Percentiles rank a stretch among this genome's conserved stretches.
Evolutionary conservation across 2,329 filamentous ascomycete genomes (phyloP).

Genomic region (Colletotrichum gloeosporioides): DNA sequence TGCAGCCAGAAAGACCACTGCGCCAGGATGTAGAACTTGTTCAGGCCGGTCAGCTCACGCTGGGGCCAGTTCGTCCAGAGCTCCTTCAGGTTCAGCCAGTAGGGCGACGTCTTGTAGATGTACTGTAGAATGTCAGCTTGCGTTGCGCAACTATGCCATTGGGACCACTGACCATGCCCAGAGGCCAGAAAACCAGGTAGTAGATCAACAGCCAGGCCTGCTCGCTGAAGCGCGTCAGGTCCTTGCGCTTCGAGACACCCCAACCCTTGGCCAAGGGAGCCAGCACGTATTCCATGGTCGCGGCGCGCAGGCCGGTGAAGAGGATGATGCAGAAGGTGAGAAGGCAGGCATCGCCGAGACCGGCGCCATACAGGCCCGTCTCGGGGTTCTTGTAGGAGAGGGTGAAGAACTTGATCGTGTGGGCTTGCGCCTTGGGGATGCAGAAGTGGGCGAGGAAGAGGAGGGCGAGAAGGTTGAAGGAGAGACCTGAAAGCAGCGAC

Average conservation of each 20-base stretch:
- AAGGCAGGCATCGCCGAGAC: constrained; percentile 80
- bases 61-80: constrained; percentile 88
- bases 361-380: constrained; percentile 75
- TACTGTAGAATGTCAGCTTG: constrained; percentile 60
- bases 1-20: constrained; percentile 95
- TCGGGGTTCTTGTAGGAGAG: constrained; percentile 81
- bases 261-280: constrained; percentile 75
- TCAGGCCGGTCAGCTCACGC: constrained; percentile 73
- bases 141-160: background rate
- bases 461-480: constrained; percentile 83
- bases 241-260: constrained; percentile 80
- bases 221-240: constrained; percentile 84
- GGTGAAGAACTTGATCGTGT: constrained; percentile 87
- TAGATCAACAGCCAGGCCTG: constrained; percentile 92
- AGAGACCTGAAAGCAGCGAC: constrained; percentile 62
- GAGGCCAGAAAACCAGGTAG: constrained; percentile 79
- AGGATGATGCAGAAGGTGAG: constrained; percentile 80
- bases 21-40: constrained; percentile 89
- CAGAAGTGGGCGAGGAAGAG: constrained; percentile 82
- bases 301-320: constrained; percentile 86
- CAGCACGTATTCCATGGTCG: constrained; percentile 85
- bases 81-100: constrained; percentile 77
- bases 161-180: constrained; percentile 75
- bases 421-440: constrained; percentile 78
- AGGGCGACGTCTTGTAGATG: constrained; percentile 77